These are phyloP conservation scores for Raffaelea albimanens DNA, from an alignment of 2,329 filamentous ascomycete genomes.

Conservation along the genomic window DNA sequence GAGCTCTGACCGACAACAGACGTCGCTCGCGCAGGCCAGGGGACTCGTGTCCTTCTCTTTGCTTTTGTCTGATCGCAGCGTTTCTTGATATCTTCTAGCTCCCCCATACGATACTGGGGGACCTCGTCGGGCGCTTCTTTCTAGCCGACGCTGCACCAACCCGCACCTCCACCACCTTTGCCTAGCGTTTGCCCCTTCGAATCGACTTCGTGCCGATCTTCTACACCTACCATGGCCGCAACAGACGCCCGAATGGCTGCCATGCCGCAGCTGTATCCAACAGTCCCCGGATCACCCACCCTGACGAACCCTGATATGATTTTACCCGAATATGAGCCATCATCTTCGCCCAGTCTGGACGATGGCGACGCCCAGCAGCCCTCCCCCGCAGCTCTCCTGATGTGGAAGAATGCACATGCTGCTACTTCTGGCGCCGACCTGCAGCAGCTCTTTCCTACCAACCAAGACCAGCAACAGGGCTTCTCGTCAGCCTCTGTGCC, in stretches of 20 bases:
- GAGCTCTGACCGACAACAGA: neutral
- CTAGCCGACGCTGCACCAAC: too few relatives aligned
- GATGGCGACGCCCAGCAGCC: constrained; percentile 24
- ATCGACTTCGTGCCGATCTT: neutral
- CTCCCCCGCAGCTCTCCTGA: constrained; percentile 37
- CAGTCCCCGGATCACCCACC: constrained; percentile 66
- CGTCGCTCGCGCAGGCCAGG: neutral
- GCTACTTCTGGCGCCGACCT: constrained; percentile 21
- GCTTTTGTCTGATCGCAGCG: neutral
- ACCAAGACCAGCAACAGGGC: constrained; percentile 20
- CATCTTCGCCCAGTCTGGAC: constrained; percentile 42
- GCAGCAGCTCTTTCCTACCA: constrained; percentile 35
- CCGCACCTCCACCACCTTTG: neutral
- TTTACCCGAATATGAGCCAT: constrained; percentile 61
- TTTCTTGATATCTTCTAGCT: too few relatives aligned
- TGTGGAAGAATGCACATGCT: constrained; percentile 39
- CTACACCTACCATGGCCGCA: constrained; percentile 8
- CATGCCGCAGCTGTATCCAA: constrained; percentile 28
- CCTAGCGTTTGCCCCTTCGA: too few relatives aligned
- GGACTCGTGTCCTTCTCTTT: neutral
- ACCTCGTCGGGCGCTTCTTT: too few relatives aligned
- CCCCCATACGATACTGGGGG: too few relatives aligned
- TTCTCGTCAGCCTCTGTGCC: constrained; percentile 37
- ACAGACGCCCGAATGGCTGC: constrained; percentile 17
- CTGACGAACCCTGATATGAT: constrained; percentile 95